Base-by-base conservation (phyloP, 768 basidiomycete species). In the Lentinula sp. region DNA sequence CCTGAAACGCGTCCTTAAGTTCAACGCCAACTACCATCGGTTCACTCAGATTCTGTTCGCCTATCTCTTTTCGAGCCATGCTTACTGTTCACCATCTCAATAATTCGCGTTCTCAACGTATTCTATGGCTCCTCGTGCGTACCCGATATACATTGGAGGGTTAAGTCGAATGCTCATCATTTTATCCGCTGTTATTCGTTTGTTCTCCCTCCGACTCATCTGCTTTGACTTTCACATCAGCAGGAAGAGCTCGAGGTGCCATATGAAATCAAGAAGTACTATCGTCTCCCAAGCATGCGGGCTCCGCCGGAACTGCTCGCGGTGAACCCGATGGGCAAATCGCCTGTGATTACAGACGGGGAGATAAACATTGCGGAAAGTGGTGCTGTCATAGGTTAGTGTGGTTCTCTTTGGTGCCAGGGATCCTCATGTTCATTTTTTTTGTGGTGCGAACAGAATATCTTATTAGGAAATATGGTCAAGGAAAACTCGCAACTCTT, bases 231-330 rank as follows among this genome's bases (percentile, higher is more conserved):
- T 7, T 53, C 32, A 10, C 16, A 4, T 35, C 12, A 7, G 5
- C 56, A 83, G 82, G 82, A 85, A 68, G 84, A 85, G 64, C 74
- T 85, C 6, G 70, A 72, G 20, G 63, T 79, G 1, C 71, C 74
- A 1, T 82, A 82, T 61, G 70, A 75, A 48, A 71, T 82, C 66
- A 81, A 79, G 66, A 69, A 68, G 50, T 81, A 80, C 62, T 58
- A 75, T 54, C 73, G 77, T 36, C 65, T 68, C 12, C 61, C 71
- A 20, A 50, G 65, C 37, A 51, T 62, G 35, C 66, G 54, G 37
- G 79, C 79, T 5, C 78, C 79, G 16, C 65, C 69, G 39, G 78
- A 79, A 59, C 66, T 79, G 7, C 65, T 66, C 39, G 59, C 73
- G 2, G 60, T 80, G 20, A 71, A 77, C 51, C 79, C 81, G 18